Percentiles rank a stretch among this genome's conserved stretches.
Conservation (phyloP, 129 eudicot genomes). For the Dittrichia graveolens region DNA sequence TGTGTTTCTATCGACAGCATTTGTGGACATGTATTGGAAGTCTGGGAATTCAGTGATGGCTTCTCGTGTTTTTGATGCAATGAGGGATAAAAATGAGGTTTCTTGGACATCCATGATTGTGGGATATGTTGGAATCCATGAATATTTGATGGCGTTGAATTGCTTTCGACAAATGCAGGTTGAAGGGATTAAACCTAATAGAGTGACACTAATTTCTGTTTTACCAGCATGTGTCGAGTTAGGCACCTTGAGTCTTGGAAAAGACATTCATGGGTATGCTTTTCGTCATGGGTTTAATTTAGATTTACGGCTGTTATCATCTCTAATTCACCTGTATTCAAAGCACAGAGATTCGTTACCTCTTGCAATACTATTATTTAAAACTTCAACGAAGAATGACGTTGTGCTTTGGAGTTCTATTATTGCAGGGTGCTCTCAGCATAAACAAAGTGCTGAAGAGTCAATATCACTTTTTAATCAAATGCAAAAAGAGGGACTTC, state of each 20-base stretch:
- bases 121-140: slow-evolving; percentile 43
- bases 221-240: slow-evolving; percentile 50
- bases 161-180: slow-evolving; percentile 54
- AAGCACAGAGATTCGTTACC: slow-evolving; percentile 30
- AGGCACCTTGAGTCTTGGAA: slow-evolving; percentile 37
- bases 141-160: slow-evolving; percentile 44
- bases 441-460: slow-evolving; percentile 37
- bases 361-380: slow-evolving; percentile 38
- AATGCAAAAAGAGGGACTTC: slow-evolving; percentile 57
- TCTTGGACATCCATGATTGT: slow-evolving; percentile 80
- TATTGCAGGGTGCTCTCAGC: slow-evolving; percentile 50
- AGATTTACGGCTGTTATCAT: slow-evolving; percentile 47
- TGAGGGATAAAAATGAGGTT: slow-evolving; percentile 58
- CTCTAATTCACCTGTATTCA: slow-evolving; percentile 54
- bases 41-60: slow-evolving; percentile 45
- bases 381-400: slow-evolving; percentile 42
- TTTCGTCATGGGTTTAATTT: slow-evolving; percentile 51
- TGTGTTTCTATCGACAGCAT: slow-evolving; percentile 52
- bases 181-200: slow-evolving; percentile 51
- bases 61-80: slow-evolving; percentile 46
- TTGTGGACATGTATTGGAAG: slow-evolving; percentile 57
- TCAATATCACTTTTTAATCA: slow-evolving; percentile 47
- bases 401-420: slow-evolving; percentile 67
- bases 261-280: slow-evolving; percentile 68
- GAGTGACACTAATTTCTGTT: slow-evolving; percentile 54